Base-by-base conservation (phyloP, 2,329 filamentous ascomycete species). In the Ceratocystis cubensis region DNA sequence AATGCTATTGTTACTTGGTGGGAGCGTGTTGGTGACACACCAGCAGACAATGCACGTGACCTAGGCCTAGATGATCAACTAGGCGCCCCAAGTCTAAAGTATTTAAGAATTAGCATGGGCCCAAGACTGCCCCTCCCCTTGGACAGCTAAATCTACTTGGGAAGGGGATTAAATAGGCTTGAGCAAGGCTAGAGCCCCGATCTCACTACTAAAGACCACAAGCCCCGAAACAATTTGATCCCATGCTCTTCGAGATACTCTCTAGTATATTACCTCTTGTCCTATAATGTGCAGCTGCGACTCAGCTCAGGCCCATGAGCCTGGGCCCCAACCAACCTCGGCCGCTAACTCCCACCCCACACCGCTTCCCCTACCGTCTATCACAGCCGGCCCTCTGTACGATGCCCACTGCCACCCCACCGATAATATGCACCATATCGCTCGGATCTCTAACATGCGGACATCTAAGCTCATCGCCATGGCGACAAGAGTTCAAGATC, bases 401-500 rank as follows among this genome's bases (percentile, higher is more conserved):
- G 89, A 94, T 73, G 88, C 89, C 25, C 89, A 94, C 77, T 93
- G 89, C 75, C 89, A 94, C 73, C 89, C 89, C 3, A 93, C 89
- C 33, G 89, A 93, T 74, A 89, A 85, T 22, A 86, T 91, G 82
- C 75, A 80, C 53, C 83, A 80, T 20, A 75, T 88, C 62, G 70
- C 78, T 10, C 75, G 73, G 13, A 85, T 93, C 50, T 76, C 82
- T 10, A 71, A 71, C 10, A 92, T 93, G 88, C 83, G 82, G 69
- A 80, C 87, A 25, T 80, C 82, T 28, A 78, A 79, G 10, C 76
- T 94, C 63, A 88, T 87, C 1, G 81, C 91, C 69, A 93, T 94
- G 89, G 84, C 88, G 37, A 93, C 89, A 0, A 81, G 89, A 65
- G 80, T 80, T 0, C 82, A 91, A 73, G 89, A 94, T 73, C 89